A percentile compares a stretch with the other conserved stretches of the same genome.
Conservation (phyloP, 352 stramenopile species). For the Phytopythium mirpurense region DNA sequence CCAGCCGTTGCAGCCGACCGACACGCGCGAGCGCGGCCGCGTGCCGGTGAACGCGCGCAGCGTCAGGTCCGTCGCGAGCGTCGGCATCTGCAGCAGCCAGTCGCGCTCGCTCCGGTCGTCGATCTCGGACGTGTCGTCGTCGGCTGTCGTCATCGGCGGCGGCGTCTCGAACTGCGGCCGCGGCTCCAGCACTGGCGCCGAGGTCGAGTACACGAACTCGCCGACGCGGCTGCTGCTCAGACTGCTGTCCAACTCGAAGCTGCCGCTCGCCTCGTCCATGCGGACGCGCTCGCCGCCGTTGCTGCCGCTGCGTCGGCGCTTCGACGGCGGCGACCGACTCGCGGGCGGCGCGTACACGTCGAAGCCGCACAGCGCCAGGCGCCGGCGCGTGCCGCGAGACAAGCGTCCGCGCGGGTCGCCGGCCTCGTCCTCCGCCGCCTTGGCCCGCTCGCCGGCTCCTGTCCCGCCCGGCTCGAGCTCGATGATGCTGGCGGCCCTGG, state of each 20-base stretch:
- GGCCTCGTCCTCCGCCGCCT: neutral
- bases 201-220: slow-evolving; percentile 2
- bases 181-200: slow-evolving; percentile 5
- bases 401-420: neutral
- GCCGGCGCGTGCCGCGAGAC: slow-evolving; percentile 3
- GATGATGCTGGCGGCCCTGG: neutral
- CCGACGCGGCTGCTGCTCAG: slow-evolving; percentile 5
- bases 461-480: slow-evolving; percentile 2
- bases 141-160: too few relatives aligned
- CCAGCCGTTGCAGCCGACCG: slow-evolving; percentile 29
- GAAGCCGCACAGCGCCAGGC: slow-evolving; percentile 2
- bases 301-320: neutral
- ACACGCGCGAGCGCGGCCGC: slow-evolving; percentile 19
- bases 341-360: slow-evolving; percentile 4
- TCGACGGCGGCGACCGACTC: neutral
- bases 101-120: slow-evolving; percentile 1
- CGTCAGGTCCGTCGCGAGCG: slow-evolving; percentile 16
- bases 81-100: slow-evolving; percentile 7
- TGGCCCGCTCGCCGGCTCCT: neutral
- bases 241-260: slow-evolving; percentile 7
- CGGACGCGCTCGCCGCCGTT: neutral
- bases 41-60: slow-evolving; percentile 9
- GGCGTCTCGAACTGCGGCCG: slow-evolving; percentile 7
- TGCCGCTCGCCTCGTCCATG: neutral
- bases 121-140: neutral